Percentiles rank a stretch among this genome's conserved stretches.
Conservation (phyloP, 257 asterid genomes). For the Voacanga thouarsii region DNA sequence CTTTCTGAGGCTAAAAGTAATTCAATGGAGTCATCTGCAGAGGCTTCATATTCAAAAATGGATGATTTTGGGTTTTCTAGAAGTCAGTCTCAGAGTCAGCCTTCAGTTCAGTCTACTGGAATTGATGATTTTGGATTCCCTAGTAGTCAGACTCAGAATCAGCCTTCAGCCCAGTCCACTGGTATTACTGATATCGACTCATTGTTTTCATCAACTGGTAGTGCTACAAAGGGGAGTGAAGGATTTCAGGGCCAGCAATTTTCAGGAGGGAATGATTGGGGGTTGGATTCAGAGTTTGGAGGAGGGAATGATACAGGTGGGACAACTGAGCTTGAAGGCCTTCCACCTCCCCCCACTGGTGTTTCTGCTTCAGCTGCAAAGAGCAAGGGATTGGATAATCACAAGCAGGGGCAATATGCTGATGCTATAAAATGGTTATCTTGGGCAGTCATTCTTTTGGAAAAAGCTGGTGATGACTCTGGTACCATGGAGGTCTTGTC, state of each 20-base stretch:
- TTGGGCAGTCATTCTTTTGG: slow-evolving; percentile 64
- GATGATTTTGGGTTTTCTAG: slow-evolving; percentile 32
- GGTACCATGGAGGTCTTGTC: slow-evolving; percentile 46
- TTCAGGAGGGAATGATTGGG: slow-evolving; percentile 69
- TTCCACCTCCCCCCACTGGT: slow-evolving; percentile 88
- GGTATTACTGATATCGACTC: slow-evolving; percentile 51
- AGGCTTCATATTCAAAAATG: slow-evolving; percentile 19
- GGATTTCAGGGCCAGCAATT: slow-evolving; percentile 40
- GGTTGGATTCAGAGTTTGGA: slow-evolving; percentile 45
- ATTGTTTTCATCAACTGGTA: slow-evolving; percentile 41
- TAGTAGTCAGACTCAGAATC: slow-evolving; percentile 21
- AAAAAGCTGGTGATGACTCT: slow-evolving; percentile 53
- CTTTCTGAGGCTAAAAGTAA: slow-evolving; percentile 27
- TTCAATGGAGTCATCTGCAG: slow-evolving; percentile 34
- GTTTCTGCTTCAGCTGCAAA: slow-evolving; percentile 71
- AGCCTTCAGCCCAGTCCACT: slow-evolving; percentile 21
- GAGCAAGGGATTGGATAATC: slow-evolving; percentile 52
- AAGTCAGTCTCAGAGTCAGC: slow-evolving; percentile 22
- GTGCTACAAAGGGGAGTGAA: slow-evolving; percentile 24
- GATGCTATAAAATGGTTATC: slow-evolving; percentile 97
- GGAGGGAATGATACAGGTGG: slow-evolving; percentile 50
- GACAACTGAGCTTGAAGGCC: slow-evolving; percentile 89
- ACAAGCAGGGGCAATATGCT: slow-evolving; percentile 88
- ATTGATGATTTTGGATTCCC: slow-evolving; percentile 35
- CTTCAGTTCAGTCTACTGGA: slow-evolving; percentile 25